Evolutionary conservation across 768 basidiomycete genomes (phyloP).

Genomic region (Pholiota microspora): DNA sequence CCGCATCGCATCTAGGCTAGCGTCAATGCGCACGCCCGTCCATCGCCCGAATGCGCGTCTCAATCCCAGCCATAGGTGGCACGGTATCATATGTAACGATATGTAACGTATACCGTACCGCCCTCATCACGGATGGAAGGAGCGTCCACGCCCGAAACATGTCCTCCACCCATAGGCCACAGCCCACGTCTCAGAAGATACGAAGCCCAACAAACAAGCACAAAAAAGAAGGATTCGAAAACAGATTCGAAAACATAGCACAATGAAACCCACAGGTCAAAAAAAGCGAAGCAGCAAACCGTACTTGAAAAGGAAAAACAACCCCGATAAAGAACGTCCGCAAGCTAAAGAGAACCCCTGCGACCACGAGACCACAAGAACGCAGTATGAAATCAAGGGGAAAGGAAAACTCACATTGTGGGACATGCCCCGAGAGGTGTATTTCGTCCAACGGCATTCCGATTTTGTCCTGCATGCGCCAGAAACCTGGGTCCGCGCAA

Average conservation of each 20-base stretch:
- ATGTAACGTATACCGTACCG: neutral
- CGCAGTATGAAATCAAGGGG: neutral
- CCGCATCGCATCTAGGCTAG: neutral
- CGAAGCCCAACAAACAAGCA: too few relatives aligned
- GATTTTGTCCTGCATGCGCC: constrained; percentile 76
- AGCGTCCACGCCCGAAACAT: neutral
- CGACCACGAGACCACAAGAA: too few relatives aligned
- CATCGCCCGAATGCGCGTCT: too few relatives aligned
- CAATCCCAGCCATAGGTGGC: too few relatives aligned
- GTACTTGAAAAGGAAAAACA: neutral
- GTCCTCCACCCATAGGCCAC: neutral
- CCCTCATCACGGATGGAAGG: neutral
- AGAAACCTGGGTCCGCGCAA: constrained; percentile 60
- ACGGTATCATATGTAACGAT: too few relatives aligned
- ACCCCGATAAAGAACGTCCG: neutral
- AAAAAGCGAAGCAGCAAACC: too few relatives aligned
- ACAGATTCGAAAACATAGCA: neutral
- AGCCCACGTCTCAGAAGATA: neutral
- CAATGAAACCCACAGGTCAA: constrained; percentile 3
- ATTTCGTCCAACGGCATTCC: constrained; percentile 73
- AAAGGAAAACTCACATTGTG: constrained; percentile 56
- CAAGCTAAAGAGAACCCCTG: too few relatives aligned
- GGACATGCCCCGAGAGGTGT: constrained; percentile 67
- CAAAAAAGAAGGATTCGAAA: neutral
- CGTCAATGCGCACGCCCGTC: too few relatives aligned